A percentile compares a stretch with the other conserved stretches of the same genome.
Conservation (phyloP, 805 yeast species). For the Spathaspora passalidarum region DNA sequence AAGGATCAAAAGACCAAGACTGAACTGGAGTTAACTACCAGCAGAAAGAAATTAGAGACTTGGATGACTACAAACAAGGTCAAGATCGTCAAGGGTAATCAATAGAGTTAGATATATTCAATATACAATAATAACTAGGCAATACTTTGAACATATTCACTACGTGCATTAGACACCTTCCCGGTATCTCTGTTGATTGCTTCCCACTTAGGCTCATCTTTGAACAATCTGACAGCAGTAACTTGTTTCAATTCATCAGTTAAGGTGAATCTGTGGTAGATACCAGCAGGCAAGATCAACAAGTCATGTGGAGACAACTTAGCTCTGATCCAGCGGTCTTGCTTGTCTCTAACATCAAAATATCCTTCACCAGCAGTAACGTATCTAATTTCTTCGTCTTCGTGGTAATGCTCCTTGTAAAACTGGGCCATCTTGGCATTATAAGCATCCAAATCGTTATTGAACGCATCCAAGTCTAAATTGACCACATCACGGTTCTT, state of each 20-base stretch:
- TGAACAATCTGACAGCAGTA: slow-evolving; percentile 77
- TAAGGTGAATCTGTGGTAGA: slow-evolving; percentile 89
- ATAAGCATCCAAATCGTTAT: slow-evolving; percentile 53
- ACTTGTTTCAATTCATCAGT: slow-evolving; percentile 55
- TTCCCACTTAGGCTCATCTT: slow-evolving; percentile 96
- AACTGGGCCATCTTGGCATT: slow-evolving; percentile 65
- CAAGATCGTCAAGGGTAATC: slow-evolving; percentile 29
- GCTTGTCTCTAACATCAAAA: slow-evolving; percentile 75
- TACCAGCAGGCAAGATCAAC: slow-evolving; percentile 83
- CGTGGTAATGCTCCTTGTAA: slow-evolving; percentile 86
- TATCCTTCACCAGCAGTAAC: slow-evolving; percentile 86
- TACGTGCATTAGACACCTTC: slow-evolving; percentile 31
- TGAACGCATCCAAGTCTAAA: slow-evolving; percentile 58
- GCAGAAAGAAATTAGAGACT: slow-evolving; percentile 31
- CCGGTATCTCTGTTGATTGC: slow-evolving; percentile 67
- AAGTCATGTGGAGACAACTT: slow-evolving; percentile 63
- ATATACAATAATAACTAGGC: slow-evolving; percentile 5
- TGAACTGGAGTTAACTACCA: slow-evolving; percentile 24
- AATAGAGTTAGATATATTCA: slow-evolving; percentile 3
- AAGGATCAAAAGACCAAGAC: slow-evolving; percentile 18
- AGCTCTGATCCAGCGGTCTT: slow-evolving; percentile 73
- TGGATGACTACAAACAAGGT: slow-evolving; percentile 43
- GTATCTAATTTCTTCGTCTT: slow-evolving; percentile 95
- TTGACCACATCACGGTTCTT: slow-evolving; percentile 74
- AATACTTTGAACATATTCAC: slow-evolving; percentile 29